phyloP scores from a whole-genome alignment of 2,329 filamentous ascomycete genomes.

The Daldinia sp. region DNA sequence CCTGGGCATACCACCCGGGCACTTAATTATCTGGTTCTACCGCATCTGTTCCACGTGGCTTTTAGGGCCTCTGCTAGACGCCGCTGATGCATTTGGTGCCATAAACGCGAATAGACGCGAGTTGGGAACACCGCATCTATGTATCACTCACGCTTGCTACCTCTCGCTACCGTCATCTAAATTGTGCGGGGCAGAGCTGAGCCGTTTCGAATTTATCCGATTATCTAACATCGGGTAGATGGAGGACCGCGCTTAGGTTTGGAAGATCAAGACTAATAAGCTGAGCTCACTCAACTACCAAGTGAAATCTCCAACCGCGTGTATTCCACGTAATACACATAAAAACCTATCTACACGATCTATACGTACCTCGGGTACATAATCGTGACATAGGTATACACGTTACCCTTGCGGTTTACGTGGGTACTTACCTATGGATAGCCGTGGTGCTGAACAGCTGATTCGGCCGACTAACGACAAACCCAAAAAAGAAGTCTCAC shows the following conservation, averaged over 20 bases:
- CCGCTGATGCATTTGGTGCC: constrained; percentile 26
- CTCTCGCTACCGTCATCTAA: background rate
- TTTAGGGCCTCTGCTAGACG: constrained; percentile 16
- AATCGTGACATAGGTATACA: background rate
- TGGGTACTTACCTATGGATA: no score
- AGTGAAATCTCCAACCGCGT: background rate
- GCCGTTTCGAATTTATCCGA: background rate
- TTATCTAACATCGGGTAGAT: background rate
- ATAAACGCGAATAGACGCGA: constrained; percentile 19
- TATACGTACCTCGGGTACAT: background rate
- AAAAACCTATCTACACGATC: background rate
- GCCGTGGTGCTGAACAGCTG: background rate
- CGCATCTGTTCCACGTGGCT: constrained; percentile 33
- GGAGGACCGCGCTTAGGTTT: background rate
- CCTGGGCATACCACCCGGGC: background rate
- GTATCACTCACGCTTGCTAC: background rate
- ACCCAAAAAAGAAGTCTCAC: constrained; percentile 9
- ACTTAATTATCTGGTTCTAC: constrained; percentile 21
- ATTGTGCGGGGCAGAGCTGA: background rate
- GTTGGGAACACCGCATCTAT: constrained; percentile 12
- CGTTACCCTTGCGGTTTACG: background rate
- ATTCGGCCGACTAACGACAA: background rate
- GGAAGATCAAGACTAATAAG: background rate
- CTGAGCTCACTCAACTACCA: background rate
- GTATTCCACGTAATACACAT: background rate